These are phyloP conservation scores for Zizania palustris DNA, from an alignment of 202 grass and related monocot species.

Conservation along the genomic window DNA sequence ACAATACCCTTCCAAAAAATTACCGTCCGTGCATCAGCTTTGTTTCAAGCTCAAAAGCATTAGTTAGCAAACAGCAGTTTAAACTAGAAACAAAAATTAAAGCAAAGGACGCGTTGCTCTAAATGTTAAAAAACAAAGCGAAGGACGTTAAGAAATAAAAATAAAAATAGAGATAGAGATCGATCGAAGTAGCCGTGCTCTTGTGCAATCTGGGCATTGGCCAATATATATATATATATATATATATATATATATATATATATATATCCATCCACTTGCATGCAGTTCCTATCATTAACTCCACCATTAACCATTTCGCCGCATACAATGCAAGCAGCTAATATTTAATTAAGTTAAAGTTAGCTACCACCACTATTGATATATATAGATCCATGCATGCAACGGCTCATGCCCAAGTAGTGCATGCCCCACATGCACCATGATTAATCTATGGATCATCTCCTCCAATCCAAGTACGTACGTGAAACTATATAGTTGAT, in stretches of 20 bases:
- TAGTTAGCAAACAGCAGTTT: neutral
- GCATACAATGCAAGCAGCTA: neutral
- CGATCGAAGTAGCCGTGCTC: too few relatives aligned
- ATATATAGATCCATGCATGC: neutral
- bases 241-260: too few relatives aligned
- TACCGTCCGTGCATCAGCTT: neutral
- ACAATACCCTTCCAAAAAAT: too few relatives aligned
- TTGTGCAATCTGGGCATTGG: too few relatives aligned
- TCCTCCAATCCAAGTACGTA: too few relatives aligned
- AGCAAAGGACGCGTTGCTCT: neutral
- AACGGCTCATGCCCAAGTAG: neutral
- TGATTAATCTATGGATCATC: neutral
- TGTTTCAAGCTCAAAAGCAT: neutral
- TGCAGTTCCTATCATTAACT: neutral
- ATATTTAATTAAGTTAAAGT: too few relatives aligned
- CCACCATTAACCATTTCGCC: slow-evolving; percentile 17
- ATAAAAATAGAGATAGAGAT: neutral
- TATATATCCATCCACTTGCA: too few relatives aligned
- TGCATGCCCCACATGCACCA: slow-evolving; percentile 2
- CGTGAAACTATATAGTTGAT: too few relatives aligned
- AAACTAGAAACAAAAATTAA: neutral
- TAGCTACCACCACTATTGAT: too few relatives aligned
- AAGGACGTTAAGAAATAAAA: neutral
- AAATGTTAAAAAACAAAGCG: neutral
- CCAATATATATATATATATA: too few relatives aligned